Conservation (phyloP, 306 rosid species). For the Rosa persica region DNA sequence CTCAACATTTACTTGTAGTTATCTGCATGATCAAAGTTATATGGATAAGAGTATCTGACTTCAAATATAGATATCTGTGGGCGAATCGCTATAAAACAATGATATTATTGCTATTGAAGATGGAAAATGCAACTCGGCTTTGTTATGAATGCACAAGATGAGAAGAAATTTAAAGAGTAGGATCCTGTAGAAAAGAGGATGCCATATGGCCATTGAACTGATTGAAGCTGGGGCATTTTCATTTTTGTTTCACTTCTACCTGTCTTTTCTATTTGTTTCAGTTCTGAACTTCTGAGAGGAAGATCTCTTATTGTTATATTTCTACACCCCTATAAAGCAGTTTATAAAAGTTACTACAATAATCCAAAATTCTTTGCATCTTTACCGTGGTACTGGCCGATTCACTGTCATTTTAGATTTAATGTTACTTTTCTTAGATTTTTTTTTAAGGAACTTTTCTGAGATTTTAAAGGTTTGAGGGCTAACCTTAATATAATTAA, state of each 20-base stretch:
- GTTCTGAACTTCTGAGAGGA: not conserved
- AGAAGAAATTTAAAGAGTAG: not conserved
- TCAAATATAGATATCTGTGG: not conserved
- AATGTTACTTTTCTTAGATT: too few relatives aligned
- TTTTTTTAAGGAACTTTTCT: too few relatives aligned
- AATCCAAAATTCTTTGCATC: not conserved
- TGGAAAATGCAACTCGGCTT: not conserved
- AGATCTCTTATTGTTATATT: not conserved
- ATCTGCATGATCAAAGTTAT: not conserved
- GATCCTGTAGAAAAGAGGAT: not conserved
- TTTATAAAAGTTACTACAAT: not conserved
- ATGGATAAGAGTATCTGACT: not conserved
- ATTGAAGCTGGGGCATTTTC: not conserved
- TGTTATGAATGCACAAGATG: not conserved
- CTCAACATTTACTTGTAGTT: conserved; percentile 1
- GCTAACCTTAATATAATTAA: too few relatives aligned
- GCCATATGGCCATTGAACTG: not conserved
- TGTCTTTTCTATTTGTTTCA: not conserved
- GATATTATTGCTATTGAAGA: not conserved
- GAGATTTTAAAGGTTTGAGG: too few relatives aligned
- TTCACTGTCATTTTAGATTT: not conserved
- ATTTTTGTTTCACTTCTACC: not conserved
- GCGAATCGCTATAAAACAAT: not conserved
- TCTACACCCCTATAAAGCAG: not conserved
- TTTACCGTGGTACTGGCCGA: not conserved